These are phyloP conservation scores for Prunus dulcis DNA, from an alignment of 306 rosid genomes.

Conservation along the genomic window DNA sequence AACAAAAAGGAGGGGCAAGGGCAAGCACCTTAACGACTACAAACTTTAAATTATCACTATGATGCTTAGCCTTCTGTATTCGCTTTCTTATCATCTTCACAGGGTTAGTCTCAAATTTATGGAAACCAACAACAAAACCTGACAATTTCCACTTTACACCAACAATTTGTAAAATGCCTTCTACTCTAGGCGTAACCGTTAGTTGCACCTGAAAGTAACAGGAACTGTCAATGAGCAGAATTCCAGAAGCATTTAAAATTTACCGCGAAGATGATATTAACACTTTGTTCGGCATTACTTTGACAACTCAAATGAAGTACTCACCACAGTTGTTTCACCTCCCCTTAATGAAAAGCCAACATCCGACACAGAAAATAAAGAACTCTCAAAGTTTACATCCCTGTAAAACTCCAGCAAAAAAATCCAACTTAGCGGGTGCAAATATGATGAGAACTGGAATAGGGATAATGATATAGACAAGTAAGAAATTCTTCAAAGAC, in stretches of 20 bases:
- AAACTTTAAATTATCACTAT: slow-evolving; percentile 64
- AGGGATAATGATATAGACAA: not conserved
- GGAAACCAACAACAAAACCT: slow-evolving; percentile 69
- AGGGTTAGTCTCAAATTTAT: slow-evolving; percentile 58
- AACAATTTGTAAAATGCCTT: slow-evolving; percentile 72
- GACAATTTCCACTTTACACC: slow-evolving; percentile 92
- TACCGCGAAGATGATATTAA: not conserved
- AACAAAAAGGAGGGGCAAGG: slow-evolving; percentile 5
- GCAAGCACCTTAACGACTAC: slow-evolving; percentile 73
- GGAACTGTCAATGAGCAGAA: slow-evolving; percentile 13
- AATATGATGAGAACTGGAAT: not conserved
- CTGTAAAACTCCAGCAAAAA: slow-evolving; percentile 37
- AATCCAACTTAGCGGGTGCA: slow-evolving; percentile 18
- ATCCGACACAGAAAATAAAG: slow-evolving; percentile 56
- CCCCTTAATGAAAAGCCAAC: slow-evolving; percentile 69
- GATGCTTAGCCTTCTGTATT: slow-evolving; percentile 48
- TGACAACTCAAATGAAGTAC: slow-evolving; percentile 26
- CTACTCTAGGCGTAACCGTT: slow-evolving; percentile 71
- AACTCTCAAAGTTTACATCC: slow-evolving; percentile 41
- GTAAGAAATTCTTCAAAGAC: not conserved
- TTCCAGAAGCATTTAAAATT: not conserved
- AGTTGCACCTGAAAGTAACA: slow-evolving; percentile 70
- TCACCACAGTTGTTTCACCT: slow-evolving; percentile 71
- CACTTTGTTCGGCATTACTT: not conserved
- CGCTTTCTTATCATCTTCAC: slow-evolving; percentile 58